Evolutionary conservation across 441 rosid genomes (phyloP), one percentile per base, ranked within the genome.

Genomic region (Jatropha multifida): DNA sequence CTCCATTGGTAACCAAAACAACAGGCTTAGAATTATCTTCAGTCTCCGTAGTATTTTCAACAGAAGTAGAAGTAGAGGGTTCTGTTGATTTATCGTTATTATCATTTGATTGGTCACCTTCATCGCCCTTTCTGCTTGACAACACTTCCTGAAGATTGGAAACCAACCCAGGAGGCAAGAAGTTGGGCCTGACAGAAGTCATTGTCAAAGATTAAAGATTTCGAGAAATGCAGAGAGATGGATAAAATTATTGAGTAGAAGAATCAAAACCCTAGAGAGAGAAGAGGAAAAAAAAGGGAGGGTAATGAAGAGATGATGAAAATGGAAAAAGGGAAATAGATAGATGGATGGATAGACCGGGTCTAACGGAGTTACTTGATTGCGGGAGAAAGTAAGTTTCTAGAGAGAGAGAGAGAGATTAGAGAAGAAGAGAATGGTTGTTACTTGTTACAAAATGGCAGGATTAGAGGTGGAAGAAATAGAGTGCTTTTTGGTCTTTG

Each of bases 101-200:
- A 58, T 75, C 84, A 51, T 78, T 78, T 44, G 84, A 71, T 49
- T 44, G 65, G 61, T 61, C 66, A 18, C 60, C 76, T 65, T 58
- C 72, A 59, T 52, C 79, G 20, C 78, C 76, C 88, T 86, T 88
- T 77, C 85, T 83, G 76, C 83, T 88, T 8, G 77, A 83, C 71
- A 96, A 93, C 69, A 87, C 99, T 62, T 94, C 91, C 54, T 96
- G 96, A 69, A 94, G 90, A 84, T 92, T 94, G 42, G 95, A 90
- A 49, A 94, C 94, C 8, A 94, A 85, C 40, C 92, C 94, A 0
- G 97, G 94, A 13, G 98, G 92, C 73, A 94, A 81, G 49, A 79
- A 69, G 80, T 86, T 93, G 77, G 85, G 86, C 82, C 85, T 91
- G 62, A 79, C 79, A 38, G 90, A 82, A 67, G 84, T 82, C 80